These are phyloP conservation scores for Tetradesmus obliquus DNA, from an alignment of 139 green algal species.

Conservation along the genomic window DNA sequence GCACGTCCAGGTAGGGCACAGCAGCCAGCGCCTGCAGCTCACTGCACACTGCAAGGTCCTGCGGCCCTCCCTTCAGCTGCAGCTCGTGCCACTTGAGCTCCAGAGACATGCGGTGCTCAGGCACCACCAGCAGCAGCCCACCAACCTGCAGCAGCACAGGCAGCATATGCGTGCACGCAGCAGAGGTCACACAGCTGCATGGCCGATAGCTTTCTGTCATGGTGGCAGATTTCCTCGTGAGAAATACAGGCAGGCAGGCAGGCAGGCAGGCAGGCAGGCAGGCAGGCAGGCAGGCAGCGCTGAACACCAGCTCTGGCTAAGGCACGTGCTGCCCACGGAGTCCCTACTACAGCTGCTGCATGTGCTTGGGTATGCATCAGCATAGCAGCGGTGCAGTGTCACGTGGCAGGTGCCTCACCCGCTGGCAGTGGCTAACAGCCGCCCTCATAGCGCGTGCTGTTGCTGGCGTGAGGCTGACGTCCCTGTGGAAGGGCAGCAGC, in stretches of 20 bases:
- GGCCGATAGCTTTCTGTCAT: not conserved
- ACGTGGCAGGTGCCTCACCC: constrained; percentile 24
- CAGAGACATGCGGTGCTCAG: constrained; percentile 66
- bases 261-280: not conserved
- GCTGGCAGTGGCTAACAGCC: constrained; percentile 46
- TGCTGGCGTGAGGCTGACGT: constrained; percentile 48
- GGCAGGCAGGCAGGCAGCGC: not conserved
- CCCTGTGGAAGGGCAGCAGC: constrained; percentile 64
- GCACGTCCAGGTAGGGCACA: constrained; percentile 64
- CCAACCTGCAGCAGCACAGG: constrained; percentile 47
- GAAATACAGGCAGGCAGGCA: not conserved
- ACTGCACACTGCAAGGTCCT: not conserved
- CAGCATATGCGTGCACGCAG: not conserved
- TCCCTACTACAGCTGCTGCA: too few species aligned
- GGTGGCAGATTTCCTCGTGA: not conserved
- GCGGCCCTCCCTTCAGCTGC: not conserved
- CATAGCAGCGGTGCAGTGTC: too few species aligned
- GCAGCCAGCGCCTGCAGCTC: constrained; percentile 36
- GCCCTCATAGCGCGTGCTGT: constrained; percentile 46
- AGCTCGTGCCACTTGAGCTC: constrained; percentile 68
- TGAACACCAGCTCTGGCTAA: not conserved
- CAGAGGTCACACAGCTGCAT: not conserved
- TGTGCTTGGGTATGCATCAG: too few species aligned
- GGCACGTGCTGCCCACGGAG: not conserved
- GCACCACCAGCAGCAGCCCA: constrained; percentile 67